phyloP scores from a whole-genome alignment of 306 rosid species.

The Abrus precatorius region DNA sequence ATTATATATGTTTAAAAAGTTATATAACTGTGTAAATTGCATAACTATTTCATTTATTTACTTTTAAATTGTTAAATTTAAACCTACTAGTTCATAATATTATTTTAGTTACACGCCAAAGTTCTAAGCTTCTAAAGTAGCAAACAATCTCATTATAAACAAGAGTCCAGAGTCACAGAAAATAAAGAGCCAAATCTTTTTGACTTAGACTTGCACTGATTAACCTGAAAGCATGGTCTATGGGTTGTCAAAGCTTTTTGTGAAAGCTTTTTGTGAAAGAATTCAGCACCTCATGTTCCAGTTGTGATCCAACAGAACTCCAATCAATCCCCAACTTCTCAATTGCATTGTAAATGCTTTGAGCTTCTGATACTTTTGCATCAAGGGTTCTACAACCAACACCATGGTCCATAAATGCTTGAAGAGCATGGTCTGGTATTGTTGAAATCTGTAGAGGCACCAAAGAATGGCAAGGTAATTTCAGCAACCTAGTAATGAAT shows the following conservation, averaged over 20 bases:
- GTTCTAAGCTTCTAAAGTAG: neutral
- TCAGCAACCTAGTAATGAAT: constrained; percentile 22
- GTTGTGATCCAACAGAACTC: constrained; percentile 73
- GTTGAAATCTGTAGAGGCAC: constrained; percentile 76
- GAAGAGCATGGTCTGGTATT: constrained; percentile 82
- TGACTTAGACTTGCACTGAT: constrained; percentile 24
- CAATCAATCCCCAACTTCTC: constrained; percentile 89
- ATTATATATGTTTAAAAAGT: neutral
- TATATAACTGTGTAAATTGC: neutral
- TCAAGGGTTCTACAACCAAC: constrained; percentile 80
- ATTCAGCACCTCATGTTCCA: constrained; percentile 58
- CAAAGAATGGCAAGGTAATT: constrained; percentile 30
- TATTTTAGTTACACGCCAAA: constrained; percentile 8
- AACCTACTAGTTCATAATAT: neutral
- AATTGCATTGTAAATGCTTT: constrained; percentile 77
- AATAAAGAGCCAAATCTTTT: neutral
- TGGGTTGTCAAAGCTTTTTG: constrained; percentile 40
- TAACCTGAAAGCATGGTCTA: constrained; percentile 27
- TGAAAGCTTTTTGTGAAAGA: constrained; percentile 52
- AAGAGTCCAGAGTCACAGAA: neutral
- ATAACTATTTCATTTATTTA: too few relatives aligned
- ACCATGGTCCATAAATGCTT: constrained; percentile 89
- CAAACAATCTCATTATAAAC: neutral
- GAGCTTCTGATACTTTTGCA: constrained; percentile 73
- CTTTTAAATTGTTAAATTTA: neutral